These are phyloP conservation scores for Fusarium goolgardi DNA, from an alignment of 2,329 filamentous ascomycete species.

Conservation along the genomic window DNA sequence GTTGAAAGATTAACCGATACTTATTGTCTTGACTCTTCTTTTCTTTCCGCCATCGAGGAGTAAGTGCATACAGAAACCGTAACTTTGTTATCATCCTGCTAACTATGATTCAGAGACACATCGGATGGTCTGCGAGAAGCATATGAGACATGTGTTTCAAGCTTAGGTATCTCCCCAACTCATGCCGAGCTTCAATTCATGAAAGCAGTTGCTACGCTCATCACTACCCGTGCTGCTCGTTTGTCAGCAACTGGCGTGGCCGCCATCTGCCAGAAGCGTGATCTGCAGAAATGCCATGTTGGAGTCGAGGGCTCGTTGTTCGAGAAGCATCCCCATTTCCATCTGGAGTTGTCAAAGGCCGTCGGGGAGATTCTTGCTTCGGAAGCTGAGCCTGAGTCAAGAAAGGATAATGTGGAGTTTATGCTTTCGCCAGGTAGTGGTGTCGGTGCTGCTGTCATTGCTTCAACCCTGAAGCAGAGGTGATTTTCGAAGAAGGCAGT, in stretches of 20 bases:
- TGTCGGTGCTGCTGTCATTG: constrained; percentile 16
- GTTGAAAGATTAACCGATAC: constrained; percentile 78
- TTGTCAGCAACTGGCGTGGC: constrained; percentile 94
- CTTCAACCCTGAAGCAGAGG: constrained; percentile 1
- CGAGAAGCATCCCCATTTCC: constrained; percentile 99
- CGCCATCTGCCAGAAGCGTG: constrained; percentile 97
- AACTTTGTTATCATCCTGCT: fast-evolving
- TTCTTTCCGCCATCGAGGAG: constrained; percentile 93
- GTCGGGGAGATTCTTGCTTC: constrained; percentile 78
- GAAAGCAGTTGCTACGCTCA: constrained; percentile 88
- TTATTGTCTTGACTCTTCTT: constrained; percentile 91
- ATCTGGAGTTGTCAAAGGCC: constrained; percentile 87
- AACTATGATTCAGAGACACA: constrained; percentile 72
- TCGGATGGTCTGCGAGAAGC: constrained; percentile 95
- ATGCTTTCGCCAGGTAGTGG: constrained; percentile 11
- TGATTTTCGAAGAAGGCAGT: background rate
- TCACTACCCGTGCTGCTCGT: constrained; percentile 94
- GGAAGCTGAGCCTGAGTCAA: fast-evolving
- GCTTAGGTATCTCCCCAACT: constrained; percentile 76
- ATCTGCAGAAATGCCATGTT: constrained; percentile 86
- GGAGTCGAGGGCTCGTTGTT: constrained; percentile 97
- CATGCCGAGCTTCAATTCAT: constrained; percentile 87
- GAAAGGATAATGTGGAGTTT: background rate
- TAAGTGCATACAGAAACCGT: constrained; percentile 52
- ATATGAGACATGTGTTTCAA: constrained; percentile 79